Conservation (phyloP, 1,284 basidiomycete species). For the Megacollybia platyphylla region DNA sequence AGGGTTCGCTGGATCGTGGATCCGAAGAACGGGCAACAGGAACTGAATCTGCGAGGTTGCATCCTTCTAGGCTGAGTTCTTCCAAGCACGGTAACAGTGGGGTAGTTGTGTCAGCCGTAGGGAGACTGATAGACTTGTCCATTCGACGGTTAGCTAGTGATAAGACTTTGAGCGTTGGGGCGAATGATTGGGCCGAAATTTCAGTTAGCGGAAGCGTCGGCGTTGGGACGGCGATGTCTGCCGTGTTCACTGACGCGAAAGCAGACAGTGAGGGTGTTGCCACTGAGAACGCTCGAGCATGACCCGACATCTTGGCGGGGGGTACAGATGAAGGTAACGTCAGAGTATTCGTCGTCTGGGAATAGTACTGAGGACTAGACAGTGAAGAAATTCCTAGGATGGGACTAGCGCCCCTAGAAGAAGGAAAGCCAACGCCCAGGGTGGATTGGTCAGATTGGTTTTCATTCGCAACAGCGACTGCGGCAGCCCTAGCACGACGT, state of each 20-base stretch:
- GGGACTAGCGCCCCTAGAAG: neutral
- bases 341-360: conserved; percentile 37
- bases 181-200: conserved; percentile 48
- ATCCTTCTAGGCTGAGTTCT: conserved; percentile 60
- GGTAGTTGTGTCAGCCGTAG: conserved; percentile 18
- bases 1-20: conserved; percentile 30
- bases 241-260: conserved; percentile 17
- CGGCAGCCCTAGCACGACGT: conserved; percentile 47
- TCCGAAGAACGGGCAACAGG: conserved; percentile 21
- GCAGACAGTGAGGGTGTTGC: conserved; percentile 17
- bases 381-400: conserved; percentile 15
- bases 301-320: conserved; percentile 31
- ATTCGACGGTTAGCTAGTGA: conserved; percentile 50
- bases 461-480: conserved; percentile 16
- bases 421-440: conserved; percentile 1
- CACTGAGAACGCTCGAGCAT: conserved; percentile 53
- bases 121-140: conserved; percentile 50
- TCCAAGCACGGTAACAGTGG: conserved; percentile 50
- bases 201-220: conserved; percentile 53
- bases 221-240: conserved; percentile 46
- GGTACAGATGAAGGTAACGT: conserved; percentile 50
- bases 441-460: neutral
- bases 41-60: conserved; percentile 47
- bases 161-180: conserved; percentile 46
- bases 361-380: conserved; percentile 46